Percentiles rank a stretch among this genome's conserved stretches.
These are phyloP conservation scores for Ligustrum vulgare DNA, from an alignment of 257 asterid species.

Conservation along the genomic window DNA sequence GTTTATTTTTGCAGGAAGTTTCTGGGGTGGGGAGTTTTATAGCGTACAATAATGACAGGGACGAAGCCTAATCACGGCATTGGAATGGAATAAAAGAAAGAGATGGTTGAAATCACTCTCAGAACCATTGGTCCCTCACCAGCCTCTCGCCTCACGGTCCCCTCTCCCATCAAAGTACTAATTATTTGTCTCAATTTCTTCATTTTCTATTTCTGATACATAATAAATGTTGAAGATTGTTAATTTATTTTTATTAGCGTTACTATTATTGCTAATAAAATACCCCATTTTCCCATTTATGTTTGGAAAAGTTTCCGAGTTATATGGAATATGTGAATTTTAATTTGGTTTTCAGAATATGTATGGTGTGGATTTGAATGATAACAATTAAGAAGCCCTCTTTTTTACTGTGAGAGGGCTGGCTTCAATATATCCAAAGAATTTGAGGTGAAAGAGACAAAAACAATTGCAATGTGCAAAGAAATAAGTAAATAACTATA, in stretches of 20 bases:
- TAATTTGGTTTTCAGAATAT: neutral
- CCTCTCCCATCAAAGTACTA: slow-evolving; percentile 69
- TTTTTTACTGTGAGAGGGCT: neutral
- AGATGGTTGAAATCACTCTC: slow-evolving; percentile 55
- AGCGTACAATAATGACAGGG: slow-evolving; percentile 19
- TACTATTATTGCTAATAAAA: neutral
- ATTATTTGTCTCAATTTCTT: neutral
- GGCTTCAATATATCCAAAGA: too few species aligned
- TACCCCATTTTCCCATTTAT: neutral
- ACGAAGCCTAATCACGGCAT: slow-evolving; percentile 34
- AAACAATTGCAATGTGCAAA: too few species aligned
- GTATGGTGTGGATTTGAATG: neutral
- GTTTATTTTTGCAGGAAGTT: too few species aligned
- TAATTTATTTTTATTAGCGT: too few species aligned
- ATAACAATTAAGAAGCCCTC: neutral
- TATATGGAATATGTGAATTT: neutral
- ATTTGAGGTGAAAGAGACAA: neutral
- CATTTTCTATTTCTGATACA: neutral
- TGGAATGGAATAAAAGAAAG: slow-evolving; percentile 26
- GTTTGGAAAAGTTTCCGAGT: neutral
- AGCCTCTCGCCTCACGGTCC: slow-evolving; percentile 63
- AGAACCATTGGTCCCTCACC: slow-evolving; percentile 80
- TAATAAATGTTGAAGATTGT: neutral
- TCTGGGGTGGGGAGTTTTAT: too few species aligned
- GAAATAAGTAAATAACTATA: too few species aligned